phyloP scores from a whole-genome alignment of 179 eudicot genomes.

The Silene vulgaris region DNA sequence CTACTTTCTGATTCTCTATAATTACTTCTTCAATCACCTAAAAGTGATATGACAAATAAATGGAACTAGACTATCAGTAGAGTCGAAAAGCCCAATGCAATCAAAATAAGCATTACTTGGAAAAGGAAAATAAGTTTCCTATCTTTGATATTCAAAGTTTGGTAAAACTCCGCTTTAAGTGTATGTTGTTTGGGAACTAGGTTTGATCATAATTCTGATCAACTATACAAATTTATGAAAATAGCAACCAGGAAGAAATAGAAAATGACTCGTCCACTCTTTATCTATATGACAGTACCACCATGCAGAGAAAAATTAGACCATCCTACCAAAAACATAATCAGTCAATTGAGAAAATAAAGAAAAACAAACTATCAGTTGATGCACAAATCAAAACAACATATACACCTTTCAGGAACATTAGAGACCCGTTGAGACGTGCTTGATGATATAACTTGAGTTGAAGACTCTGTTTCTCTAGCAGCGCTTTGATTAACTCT shows the following conservation, averaged over 20 bases:
- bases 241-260: not conserved
- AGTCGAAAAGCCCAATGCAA: not conserved
- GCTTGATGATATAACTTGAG: constrained; percentile 31
- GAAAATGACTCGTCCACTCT: not conserved
- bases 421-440: constrained; percentile 28
- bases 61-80: not conserved
- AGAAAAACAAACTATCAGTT: not conserved
- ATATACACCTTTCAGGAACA: constrained; percentile 50
- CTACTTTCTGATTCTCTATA: not conserved
- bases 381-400: not conserved
- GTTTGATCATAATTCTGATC: not conserved
- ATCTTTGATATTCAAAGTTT: not conserved
- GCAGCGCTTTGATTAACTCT: constrained; percentile 48
- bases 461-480: constrained; percentile 41
- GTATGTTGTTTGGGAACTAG: not conserved
- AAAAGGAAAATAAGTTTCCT: not conserved
- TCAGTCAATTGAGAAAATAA: not conserved
- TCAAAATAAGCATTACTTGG: not conserved
- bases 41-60: not conserved
- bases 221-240: not conserved
- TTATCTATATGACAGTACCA: not conserved
- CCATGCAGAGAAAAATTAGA: too few species aligned
- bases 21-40: not conserved
- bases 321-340: not conserved
- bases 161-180: not conserved